A percentile compares a stretch with the other conserved stretches of the same genome.
These are phyloP conservation scores for Suillus luteus DNA, from an alignment of 768 basidiomycete species.

Conservation along the genomic window DNA sequence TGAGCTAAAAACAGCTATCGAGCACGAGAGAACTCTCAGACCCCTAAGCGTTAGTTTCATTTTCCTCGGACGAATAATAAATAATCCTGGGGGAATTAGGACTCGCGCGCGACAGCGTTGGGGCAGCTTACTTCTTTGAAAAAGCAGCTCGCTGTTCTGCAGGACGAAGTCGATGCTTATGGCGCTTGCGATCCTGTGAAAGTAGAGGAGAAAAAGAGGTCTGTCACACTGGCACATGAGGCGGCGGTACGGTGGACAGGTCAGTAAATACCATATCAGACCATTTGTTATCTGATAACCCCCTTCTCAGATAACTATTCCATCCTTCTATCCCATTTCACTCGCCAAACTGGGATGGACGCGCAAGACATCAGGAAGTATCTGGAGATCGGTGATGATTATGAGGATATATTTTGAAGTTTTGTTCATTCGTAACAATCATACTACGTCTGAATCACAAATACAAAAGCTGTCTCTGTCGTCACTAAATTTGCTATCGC, in stretches of 20 bases:
- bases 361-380: conserved; percentile 64
- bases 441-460: neutral
- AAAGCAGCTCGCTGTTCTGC: conserved; percentile 51
- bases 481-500: neutral
- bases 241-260: conserved; percentile 89
- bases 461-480: neutral
- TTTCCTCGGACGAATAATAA: conserved; percentile 7
- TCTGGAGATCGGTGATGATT: conserved; percentile 69
- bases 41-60: conserved; percentile 52
- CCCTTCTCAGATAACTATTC: conserved; percentile 63
- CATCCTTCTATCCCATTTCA: conserved; percentile 64
- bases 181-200: conserved; percentile 84
- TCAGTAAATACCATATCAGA: conserved; percentile 36
- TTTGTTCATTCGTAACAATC: neutral
- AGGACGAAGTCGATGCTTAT: conserved; percentile 73
- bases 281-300: neutral
- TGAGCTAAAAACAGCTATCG: conserved; percentile 51
- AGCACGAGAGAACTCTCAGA: conserved; percentile 53
- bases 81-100: conserved; percentile 41
- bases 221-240: conserved; percentile 76
- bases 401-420: conserved; percentile 65
- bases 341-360: conserved; percentile 59
- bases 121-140: conserved; percentile 49
- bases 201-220: conserved; percentile 75
- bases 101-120: conserved; percentile 54